A percentile compares a stretch with the other conserved stretches of the same genome.
Conservation (phyloP, 768 basidiomycete genomes). For the Trametes sanguinea region DNA sequence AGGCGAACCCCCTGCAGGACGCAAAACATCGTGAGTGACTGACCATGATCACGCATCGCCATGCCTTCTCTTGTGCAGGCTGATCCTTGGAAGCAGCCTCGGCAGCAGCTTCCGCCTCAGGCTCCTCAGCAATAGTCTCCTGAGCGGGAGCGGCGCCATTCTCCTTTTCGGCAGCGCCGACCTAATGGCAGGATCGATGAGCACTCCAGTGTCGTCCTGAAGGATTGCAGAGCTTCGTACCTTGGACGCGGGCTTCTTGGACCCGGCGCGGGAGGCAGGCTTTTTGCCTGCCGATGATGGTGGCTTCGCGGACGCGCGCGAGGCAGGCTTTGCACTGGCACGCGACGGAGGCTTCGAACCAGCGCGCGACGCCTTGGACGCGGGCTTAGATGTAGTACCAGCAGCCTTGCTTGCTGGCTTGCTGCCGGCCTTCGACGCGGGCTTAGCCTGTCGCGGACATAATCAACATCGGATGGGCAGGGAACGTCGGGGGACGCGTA, state of each 20-base stretch:
- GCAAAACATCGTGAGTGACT: constrained; percentile 2
- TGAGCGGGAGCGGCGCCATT: constrained; percentile 37
- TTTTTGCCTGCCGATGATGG: constrained; percentile 47
- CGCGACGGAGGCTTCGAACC: constrained; percentile 45
- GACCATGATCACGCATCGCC: constrained; percentile 20
- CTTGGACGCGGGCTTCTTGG: constrained; percentile 69
- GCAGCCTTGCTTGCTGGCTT: constrained; percentile 39
- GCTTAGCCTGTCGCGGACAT: constrained; percentile 41
- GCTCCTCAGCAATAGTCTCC: constrained; percentile 60
- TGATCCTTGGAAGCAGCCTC: constrained; percentile 23
- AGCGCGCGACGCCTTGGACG: constrained; percentile 33
- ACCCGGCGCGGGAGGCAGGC: constrained; percentile 58
- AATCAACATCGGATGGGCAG: constrained; percentile 1
- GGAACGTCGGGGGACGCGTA: constrained; percentile 29
- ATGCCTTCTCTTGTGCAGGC: constrained; percentile 3
- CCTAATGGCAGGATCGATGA: constrained; percentile 22
- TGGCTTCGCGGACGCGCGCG: constrained; percentile 39
- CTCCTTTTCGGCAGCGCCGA: constrained; percentile 39
- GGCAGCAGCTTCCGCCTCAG: constrained; percentile 36
- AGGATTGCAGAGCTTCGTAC: constrained; percentile 30
- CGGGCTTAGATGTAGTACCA: constrained; percentile 36
- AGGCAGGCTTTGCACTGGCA: constrained; percentile 40
- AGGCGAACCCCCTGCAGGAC: background rate
- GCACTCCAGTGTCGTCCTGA: background rate
- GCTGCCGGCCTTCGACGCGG: constrained; percentile 37